Conservation (phyloP, 192 early-diverging fungal species). For the Dimargaris xerosporica region DNA sequence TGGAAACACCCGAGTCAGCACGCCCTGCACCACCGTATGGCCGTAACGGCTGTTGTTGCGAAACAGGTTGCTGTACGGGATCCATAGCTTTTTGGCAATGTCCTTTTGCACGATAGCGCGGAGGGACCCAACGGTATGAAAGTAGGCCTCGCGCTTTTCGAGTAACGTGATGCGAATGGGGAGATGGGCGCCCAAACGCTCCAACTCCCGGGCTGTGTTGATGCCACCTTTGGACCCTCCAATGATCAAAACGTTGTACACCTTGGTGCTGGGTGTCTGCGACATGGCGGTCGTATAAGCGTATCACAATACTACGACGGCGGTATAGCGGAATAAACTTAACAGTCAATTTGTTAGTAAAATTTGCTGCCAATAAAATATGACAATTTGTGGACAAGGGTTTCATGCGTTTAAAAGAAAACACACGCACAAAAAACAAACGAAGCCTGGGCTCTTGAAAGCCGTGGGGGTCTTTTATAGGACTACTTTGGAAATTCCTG, state of each 20-base stretch:
- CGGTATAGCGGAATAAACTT: no score
- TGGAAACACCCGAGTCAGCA: slow-evolving; percentile 21
- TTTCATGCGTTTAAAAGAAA: no score
- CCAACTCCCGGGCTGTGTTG: slow-evolving; percentile 22
- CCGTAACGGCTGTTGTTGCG: slow-evolving; percentile 8
- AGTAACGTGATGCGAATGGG: slow-evolving; percentile 30
- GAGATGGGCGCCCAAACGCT: slow-evolving; percentile 15
- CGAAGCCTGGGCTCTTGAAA: no score
- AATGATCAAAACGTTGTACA: slow-evolving; percentile 29
- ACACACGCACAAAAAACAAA: no score
- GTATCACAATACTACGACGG: no score
- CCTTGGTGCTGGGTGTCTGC: slow-evolving; percentile 5
- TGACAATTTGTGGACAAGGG: no score
- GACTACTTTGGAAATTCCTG: no score
- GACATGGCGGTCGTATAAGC: no score
- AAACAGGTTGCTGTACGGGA: slow-evolving; percentile 29
- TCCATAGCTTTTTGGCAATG: slow-evolving; percentile 27
- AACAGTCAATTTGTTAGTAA: no score
- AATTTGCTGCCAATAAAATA: no score
- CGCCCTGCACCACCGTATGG: slow-evolving; percentile 32
- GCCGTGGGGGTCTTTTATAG: no score
- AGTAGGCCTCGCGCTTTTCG: slow-evolving; percentile 31
- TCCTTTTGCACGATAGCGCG: slow-evolving; percentile 31
- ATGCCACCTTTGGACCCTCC: slow-evolving; percentile 34
- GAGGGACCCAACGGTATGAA: slow-evolving; percentile 33